phyloP scores from a whole-genome alignment of 1,284 basidiomycete species.

The Exobasidium cylindrosporum region DNA sequence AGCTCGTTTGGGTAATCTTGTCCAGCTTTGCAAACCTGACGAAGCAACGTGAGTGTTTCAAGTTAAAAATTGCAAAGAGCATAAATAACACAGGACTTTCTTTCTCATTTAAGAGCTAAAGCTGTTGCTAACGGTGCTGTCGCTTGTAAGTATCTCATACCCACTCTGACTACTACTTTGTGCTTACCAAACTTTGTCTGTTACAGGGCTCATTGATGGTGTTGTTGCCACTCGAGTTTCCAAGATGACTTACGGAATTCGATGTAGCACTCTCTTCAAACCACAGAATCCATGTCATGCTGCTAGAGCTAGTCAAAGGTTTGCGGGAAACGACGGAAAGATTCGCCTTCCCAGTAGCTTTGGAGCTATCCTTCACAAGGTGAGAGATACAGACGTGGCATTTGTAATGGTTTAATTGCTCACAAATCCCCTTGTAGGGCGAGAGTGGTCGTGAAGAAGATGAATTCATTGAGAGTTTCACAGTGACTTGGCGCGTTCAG shows the following conservation, averaged over 20 bases:
- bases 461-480: conserved; percentile 14
- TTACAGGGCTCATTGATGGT: conserved; percentile 14
- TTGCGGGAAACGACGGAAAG: conserved; percentile 12
- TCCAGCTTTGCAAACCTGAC: conserved; percentile 21
- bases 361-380: conserved; percentile 4
- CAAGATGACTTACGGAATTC: conserved; percentile 16
- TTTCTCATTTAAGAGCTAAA: conserved; percentile 9
- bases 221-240: conserved; percentile 15
- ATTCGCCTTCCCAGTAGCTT: conserved; percentile 14
- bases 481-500: conserved; percentile 11
- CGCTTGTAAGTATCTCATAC: not conserved
- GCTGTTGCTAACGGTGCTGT: conserved; percentile 18
- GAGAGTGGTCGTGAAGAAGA: conserved; percentile 3
- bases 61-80: not conserved
- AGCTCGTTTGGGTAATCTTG: conserved; percentile 13
- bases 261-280: conserved; percentile 12
- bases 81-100: not conserved
- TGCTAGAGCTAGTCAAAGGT: conserved; percentile 6
- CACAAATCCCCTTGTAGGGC: not conserved
- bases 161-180: no score
- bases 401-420: not conserved
- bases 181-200: no score
- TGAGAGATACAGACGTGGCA: conserved; percentile 11
- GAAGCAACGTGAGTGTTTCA: conserved; percentile 13
- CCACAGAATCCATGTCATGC: conserved; percentile 9